Evolutionary conservation across 192 early-diverging fungal species (phyloP), one percentile per base, ranked within the genome.

Genomic region (Dissophora globulifera): DNA sequence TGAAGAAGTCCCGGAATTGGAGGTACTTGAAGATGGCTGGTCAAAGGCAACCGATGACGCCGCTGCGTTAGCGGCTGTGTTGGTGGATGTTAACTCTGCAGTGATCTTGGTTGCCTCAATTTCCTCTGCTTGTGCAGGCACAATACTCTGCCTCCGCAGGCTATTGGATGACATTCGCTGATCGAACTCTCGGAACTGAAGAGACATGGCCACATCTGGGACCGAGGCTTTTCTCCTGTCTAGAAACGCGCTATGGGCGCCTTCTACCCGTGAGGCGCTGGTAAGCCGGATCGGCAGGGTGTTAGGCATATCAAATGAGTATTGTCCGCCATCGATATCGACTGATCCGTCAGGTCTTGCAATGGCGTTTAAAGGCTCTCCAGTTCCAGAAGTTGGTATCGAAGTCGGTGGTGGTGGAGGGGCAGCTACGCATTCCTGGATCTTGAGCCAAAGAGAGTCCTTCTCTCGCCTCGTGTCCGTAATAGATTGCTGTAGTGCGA

Each of bases 141-240:
- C 64, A 9, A 76, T 9, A 23, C 72, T 76, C 47, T 76, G 63
- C 47, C 72, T 49, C 22, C 72, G 22, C 17, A 61, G 4, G 31
- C 63, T 67, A 23, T 76, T 76, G 1, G 72, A 76, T 13, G 58
- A 58, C 58, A 76, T 46, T 15, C 64, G 45, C 40, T 76, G 57
- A 50, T 76, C 72, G 49, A 76, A 76, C 20, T 76, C 72, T 38
- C 63, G 27, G 58, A 76, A 67, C 17, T 76, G 72, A 15, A 62
- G 32, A 0, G 72, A 76, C 72, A 76, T 67, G 50, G 72, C 62
- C 20, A 33, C 45, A 15, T 76, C 72, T 8, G 72, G 30, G 4
- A 46, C 32, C 1, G 63, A 58, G 12, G 58, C 40, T 27, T 62
- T 67, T 57, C 63, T 66, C 47, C 62, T 58, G 17, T 76, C 72